Evolutionary conservation across 805 yeast species (phyloP).

Genomic region (Wickerhamiella vanderwaltii): DNA sequence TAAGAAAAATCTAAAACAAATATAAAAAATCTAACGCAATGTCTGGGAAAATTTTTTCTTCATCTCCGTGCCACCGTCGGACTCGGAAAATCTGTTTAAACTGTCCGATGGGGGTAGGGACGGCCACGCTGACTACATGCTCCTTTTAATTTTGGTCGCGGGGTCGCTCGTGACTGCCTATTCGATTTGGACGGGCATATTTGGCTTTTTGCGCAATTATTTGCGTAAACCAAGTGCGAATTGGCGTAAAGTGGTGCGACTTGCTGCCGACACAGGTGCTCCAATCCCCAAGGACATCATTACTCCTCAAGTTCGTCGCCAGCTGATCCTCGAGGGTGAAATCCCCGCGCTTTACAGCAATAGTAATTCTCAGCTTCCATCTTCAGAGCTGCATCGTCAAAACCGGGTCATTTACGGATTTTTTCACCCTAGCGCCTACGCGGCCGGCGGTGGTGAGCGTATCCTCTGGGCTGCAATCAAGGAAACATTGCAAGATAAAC

Average conservation of each 20-base stretch:
- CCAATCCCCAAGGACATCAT: conserved; percentile 18
- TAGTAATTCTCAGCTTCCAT: conserved; percentile 12
- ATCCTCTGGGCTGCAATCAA: conserved; percentile 91
- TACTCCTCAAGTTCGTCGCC: conserved; percentile 30
- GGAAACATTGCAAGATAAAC: conserved; percentile 42
- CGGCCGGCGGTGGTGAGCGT: conserved; percentile 97
- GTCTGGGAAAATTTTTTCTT: no score
- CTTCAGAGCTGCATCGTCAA: conserved; percentile 14
- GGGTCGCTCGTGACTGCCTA: conserved; percentile 10
- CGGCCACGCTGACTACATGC: not conserved
- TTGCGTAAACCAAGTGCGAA: conserved; percentile 18
- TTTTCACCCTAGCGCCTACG: conserved; percentile 90
- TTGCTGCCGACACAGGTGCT: conserved; percentile 16
- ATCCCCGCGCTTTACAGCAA: conserved; percentile 25
- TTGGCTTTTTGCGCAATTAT: conserved; percentile 14
- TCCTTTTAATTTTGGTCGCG: conserved; percentile 3
- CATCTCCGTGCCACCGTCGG: no score
- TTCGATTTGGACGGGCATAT: conserved; percentile 13
- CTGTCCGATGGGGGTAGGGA: no score
- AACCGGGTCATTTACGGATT: conserved; percentile 55
- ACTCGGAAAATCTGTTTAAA: no score
- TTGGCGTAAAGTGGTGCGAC: conserved; percentile 17
- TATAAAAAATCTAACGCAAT: no score
- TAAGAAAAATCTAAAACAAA: no score
- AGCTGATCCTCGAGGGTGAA: conserved; percentile 27